These are phyloP conservation scores for Coniosporium tulheliwenetii DNA, from an alignment of 2,329 filamentous ascomycete species.

Conservation along the genomic window DNA sequence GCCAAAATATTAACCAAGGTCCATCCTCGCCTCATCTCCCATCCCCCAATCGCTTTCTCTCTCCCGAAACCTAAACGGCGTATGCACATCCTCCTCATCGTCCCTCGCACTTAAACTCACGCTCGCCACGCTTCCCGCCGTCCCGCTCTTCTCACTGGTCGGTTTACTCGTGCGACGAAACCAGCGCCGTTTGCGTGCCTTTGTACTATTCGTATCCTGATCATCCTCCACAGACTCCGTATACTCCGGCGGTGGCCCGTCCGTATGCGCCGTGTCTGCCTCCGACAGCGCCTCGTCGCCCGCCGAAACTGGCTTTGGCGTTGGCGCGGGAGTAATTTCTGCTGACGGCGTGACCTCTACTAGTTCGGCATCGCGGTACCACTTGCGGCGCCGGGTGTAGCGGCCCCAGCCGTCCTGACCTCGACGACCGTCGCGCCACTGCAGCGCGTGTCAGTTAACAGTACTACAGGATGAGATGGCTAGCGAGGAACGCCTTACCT, in stretches of 20 bases:
- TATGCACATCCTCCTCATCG: conserved; percentile 30
- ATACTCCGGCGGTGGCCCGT: conserved; percentile 8
- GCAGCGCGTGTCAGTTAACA: not conserved
- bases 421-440: conserved; percentile 83
- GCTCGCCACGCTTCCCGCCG: not conserved
- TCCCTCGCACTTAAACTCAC: not conserved
- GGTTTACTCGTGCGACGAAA: conserved; percentile 12
- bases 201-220: conserved; percentile 15
- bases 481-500: conserved; percentile 37
- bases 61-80: conserved; percentile 33
- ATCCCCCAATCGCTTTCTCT: conserved; percentile 53
- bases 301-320: conserved; percentile 15
- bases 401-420: conserved; percentile 84
- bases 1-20: conserved; percentile 44
- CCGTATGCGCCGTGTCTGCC: not conserved
- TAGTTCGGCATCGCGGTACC: conserved; percentile 91
- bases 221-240: conserved; percentile 12
- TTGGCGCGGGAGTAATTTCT: conserved; percentile 27
- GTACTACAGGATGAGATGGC: not conserved
- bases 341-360: conserved; percentile 49
- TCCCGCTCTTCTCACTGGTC: conserved; percentile 13
- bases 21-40: conserved; percentile 74
- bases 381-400: conserved; percentile 86
- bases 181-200: conserved; percentile 16
- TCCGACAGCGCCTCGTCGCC: not conserved